Conservation (phyloP, 192 early-diverging fungal species). For the Ramicandelaber brevisporus region DNA sequence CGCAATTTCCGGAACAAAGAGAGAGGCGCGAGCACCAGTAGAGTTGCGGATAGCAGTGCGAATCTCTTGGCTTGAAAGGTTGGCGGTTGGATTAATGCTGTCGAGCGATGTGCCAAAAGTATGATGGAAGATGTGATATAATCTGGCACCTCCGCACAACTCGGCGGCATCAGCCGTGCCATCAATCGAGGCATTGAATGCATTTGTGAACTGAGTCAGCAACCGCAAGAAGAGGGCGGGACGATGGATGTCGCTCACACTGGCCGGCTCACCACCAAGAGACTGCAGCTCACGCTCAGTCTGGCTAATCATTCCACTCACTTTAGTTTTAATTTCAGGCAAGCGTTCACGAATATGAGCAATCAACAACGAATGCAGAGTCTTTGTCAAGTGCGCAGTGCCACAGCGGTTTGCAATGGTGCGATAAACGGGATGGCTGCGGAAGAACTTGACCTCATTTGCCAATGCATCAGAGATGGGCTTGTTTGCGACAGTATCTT, state of each 20-base stretch:
- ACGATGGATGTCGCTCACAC: slow-evolving; percentile 18
- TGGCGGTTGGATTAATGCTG: slow-evolving; percentile 40
- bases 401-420: slow-evolving; percentile 44
- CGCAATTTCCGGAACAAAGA: slow-evolving; percentile 67
- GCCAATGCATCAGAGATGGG: slow-evolving; percentile 42
- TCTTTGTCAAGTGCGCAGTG: slow-evolving; percentile 35
- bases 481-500: slow-evolving; percentile 43
- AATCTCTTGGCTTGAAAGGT: slow-evolving; percentile 43
- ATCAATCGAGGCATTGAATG: slow-evolving; percentile 54
- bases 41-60: slow-evolving; percentile 65
- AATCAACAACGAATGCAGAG: slow-evolving; percentile 47
- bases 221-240: slow-evolving; percentile 37
- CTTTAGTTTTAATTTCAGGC: slow-evolving; percentile 46
- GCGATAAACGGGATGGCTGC: slow-evolving; percentile 40
- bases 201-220: slow-evolving; percentile 46
- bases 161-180: slow-evolving; percentile 43
- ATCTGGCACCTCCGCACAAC: slow-evolving; percentile 52
- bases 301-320: slow-evolving; percentile 49
- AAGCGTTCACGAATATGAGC: slow-evolving; percentile 54
- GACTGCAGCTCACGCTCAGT: slow-evolving; percentile 44
- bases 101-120: slow-evolving; percentile 51
- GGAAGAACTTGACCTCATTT: slow-evolving; percentile 40
- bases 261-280: slow-evolving; percentile 28
- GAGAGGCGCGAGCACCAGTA: slow-evolving; percentile 43
- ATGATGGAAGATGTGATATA: slow-evolving; percentile 63